Conservation (phyloP, 108 stramenopile species). For the Nitzschia sp. region DNA sequence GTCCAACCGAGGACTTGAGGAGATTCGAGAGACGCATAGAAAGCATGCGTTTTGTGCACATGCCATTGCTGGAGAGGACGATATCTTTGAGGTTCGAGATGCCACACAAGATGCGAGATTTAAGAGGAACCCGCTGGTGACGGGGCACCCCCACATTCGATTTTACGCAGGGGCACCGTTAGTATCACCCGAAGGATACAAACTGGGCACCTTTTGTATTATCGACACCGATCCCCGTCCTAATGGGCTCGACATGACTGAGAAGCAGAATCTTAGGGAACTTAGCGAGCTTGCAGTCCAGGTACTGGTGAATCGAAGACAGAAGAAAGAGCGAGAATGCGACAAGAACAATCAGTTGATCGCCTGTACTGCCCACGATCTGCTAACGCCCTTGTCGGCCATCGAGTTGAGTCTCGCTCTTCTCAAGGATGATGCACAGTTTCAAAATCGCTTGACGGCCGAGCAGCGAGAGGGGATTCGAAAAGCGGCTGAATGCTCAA, state of each 20-base stretch:
- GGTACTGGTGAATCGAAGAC: constrained; percentile 55
- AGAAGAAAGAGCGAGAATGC: constrained; percentile 31
- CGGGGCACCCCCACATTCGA: constrained; percentile 78
- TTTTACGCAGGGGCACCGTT: constrained; percentile 87
- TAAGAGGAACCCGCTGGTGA: constrained; percentile 67
- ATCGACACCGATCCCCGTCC: constrained; percentile 72
- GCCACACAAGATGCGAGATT: constrained; percentile 73
- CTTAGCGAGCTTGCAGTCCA: constrained; percentile 66
- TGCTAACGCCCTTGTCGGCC: constrained; percentile 64
- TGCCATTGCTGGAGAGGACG: constrained; percentile 52
- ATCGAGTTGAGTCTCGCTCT: constrained; percentile 57
- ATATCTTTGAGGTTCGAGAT: constrained; percentile 68
- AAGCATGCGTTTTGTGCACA: constrained; percentile 85
- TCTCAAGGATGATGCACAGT: constrained; percentile 49
- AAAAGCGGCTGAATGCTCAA: constrained; percentile 39
- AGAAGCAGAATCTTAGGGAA: constrained; percentile 73
- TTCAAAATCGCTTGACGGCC: constrained; percentile 28
- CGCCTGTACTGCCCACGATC: constrained; percentile 72
- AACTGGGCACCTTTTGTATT: constrained; percentile 82
- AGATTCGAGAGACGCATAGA: constrained; percentile 77
- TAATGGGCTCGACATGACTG: constrained; percentile 50
- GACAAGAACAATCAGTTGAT: constrained; percentile 55
- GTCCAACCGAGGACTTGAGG: constrained; percentile 69
- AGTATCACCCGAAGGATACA: constrained; percentile 70
- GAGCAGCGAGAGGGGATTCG: constrained; percentile 47